phyloP scores from a whole-genome alignment of 1,284 basidiomycete species.

The Puccinia novopanici region DNA sequence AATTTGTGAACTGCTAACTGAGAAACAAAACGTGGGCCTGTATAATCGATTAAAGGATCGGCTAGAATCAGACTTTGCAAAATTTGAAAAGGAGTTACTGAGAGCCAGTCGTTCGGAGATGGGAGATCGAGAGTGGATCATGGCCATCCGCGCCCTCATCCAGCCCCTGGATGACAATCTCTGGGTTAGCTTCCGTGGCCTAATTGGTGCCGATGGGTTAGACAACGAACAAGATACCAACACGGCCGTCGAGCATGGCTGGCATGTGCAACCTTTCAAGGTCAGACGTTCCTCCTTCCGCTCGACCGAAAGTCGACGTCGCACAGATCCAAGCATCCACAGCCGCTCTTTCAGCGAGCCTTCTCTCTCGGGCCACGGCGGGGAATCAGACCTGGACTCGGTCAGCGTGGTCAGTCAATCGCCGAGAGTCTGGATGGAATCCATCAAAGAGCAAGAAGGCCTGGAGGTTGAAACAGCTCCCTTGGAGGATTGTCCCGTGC shows the following conservation, averaged over 20 bases:
- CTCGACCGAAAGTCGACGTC: background rate
- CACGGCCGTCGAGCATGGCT: background rate
- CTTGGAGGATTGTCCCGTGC: too few species aligned
- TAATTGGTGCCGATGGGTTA: background rate
- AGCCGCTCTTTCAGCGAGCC: background rate
- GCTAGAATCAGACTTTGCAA: background rate
- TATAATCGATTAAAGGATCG: slow-evolving; percentile 16
- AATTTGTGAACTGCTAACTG: background rate
- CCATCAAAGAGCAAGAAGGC: slow-evolving; percentile 1
- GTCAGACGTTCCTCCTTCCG: background rate
- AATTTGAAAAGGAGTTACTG: background rate
- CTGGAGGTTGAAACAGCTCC: background rate
- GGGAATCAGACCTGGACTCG: background rate
- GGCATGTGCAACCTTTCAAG: slow-evolving; percentile 4
- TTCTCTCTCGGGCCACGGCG: background rate
- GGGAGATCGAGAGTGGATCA: background rate
- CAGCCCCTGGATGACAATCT: background rate
- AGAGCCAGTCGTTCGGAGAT: slow-evolving; percentile 4
- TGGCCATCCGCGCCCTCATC: background rate
- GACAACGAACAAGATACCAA: slow-evolving; percentile 6
- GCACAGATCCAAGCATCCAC: background rate
- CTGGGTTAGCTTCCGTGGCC: slow-evolving; percentile 1
- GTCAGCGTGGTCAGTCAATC: slow-evolving; percentile 13
- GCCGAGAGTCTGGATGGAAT: background rate
- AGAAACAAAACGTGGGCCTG: background rate